These are phyloP conservation scores for Xylaria digitata DNA, from an alignment of 2,329 filamentous ascomycete genomes.

Conservation along the genomic window DNA sequence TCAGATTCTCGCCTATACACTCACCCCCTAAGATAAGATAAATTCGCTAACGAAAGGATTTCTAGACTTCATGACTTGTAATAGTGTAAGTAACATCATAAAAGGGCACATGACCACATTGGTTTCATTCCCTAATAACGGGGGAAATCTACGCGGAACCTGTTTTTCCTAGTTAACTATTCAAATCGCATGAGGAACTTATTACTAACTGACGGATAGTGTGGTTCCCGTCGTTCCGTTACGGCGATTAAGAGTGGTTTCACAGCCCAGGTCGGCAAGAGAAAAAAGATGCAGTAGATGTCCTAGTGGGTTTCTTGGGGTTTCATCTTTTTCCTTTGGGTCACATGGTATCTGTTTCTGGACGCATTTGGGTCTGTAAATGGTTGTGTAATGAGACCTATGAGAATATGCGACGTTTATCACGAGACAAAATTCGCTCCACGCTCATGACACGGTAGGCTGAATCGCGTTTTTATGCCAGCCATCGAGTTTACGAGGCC, in stretches of 20 bases:
- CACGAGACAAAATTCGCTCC: constrained; percentile 6
- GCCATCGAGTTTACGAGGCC: not conserved
- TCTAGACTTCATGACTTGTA: constrained; percentile 91
- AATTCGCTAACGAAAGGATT: constrained; percentile 24
- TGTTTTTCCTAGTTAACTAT: not conserved
- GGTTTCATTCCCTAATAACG: not conserved
- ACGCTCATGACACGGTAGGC: not conserved
- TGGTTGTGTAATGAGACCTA: constrained; percentile 29
- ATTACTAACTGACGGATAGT: constrained; percentile 49
- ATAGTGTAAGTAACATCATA: constrained; percentile 60
- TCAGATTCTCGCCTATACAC: not conserved
- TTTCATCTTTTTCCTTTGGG: constrained; percentile 20
- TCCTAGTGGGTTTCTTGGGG: constrained; percentile 10
- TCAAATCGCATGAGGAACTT: not conserved
- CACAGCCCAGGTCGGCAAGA: constrained; percentile 98
- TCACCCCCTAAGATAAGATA: not conserved
- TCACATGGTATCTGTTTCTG: constrained; percentile 31
- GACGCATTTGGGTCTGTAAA: constrained; percentile 25
- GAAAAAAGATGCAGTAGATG: constrained; percentile 81
- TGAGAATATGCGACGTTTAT: constrained; percentile 28
- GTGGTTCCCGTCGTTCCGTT: constrained; percentile 85
- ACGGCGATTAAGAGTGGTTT: constrained; percentile 99
- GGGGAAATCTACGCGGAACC: not conserved
- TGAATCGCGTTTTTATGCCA: not conserved
- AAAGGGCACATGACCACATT: not conserved